phyloP scores from a whole-genome alignment of 805 yeast genomes.

The Spathaspora arborariae region DNA sequence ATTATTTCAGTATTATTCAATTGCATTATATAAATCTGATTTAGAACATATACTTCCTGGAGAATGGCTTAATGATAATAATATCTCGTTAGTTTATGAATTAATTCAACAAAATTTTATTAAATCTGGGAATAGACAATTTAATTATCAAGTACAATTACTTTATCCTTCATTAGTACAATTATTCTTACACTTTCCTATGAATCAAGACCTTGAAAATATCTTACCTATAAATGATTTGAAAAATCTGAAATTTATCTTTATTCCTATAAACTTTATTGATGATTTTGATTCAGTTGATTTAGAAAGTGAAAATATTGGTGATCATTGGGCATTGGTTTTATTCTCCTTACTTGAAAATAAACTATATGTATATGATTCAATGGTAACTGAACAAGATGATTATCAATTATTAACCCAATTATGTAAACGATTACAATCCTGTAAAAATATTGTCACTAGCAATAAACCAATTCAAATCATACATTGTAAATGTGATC shows the following conservation, averaged over 20 bases:
- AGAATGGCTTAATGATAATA: slow-evolving; percentile 74
- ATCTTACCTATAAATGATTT: slow-evolving; percentile 31
- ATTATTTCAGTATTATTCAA: slow-evolving; percentile 50
- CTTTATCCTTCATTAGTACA: slow-evolving; percentile 62
- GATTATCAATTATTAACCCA: slow-evolving; percentile 13
- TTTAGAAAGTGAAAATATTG: slow-evolving; percentile 56
- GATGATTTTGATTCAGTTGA: slow-evolving; percentile 37
- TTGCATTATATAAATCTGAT: slow-evolving; percentile 58
- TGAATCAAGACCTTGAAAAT: slow-evolving; percentile 8
- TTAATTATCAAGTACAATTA: slow-evolving; percentile 25
- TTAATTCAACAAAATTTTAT: slow-evolving; percentile 26
- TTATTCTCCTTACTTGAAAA: slow-evolving; percentile 47
- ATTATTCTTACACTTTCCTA: slow-evolving; percentile 49
- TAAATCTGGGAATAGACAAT: slow-evolving; percentile 5
- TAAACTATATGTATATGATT: slow-evolving; percentile 55
- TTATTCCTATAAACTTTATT: slow-evolving; percentile 66
- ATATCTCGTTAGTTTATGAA: slow-evolving; percentile 61
- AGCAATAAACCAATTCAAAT: slow-evolving; percentile 20
- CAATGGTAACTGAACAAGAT: slow-evolving; percentile 38
- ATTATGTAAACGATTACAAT: slow-evolving; percentile 18
- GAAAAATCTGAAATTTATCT: slow-evolving; percentile 42
- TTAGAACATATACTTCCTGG: slow-evolving; percentile 53
- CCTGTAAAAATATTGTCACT: slow-evolving; percentile 19
- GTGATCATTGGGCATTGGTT: slow-evolving; percentile 74
- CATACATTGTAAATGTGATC: slow-evolving; percentile 43